Evolutionary conservation across 164 flowering plant genomes (phyloP).

Genomic region (Taxillus chinensis): DNA sequence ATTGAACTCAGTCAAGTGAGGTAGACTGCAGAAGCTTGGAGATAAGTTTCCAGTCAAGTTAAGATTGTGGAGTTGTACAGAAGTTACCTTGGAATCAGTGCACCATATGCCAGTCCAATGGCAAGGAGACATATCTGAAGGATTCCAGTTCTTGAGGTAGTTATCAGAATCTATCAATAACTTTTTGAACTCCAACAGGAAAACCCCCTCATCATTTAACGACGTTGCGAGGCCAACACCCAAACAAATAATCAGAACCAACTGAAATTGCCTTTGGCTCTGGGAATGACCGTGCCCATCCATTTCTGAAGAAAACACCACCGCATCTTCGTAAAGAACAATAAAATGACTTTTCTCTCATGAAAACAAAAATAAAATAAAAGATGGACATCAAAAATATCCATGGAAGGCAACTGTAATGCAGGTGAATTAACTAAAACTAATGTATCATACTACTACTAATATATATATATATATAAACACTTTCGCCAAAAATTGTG

Average conservation of each 20-base stretch:
- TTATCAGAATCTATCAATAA: background rate
- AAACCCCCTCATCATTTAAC: background rate
- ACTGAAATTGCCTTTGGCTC: background rate
- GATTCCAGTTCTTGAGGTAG: background rate
- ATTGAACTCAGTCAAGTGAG: background rate
- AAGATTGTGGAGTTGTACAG: background rate
- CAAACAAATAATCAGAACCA: background rate
- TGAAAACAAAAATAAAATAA: no score
- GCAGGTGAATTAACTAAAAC: no score
- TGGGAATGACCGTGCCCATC: background rate
- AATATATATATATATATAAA: no score
- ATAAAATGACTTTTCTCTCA: no score
- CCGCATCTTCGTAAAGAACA: no score
- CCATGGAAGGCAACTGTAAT: no score
- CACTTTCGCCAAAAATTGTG: no score
- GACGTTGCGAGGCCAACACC: background rate
- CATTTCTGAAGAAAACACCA: background rate
- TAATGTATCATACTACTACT: no score
- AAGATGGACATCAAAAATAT: no score
- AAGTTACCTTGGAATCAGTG: background rate
- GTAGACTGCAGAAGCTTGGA: background rate
- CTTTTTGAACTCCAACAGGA: background rate
- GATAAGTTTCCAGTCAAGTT: background rate
- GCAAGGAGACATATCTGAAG: background rate
- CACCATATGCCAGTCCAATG: background rate